Percentiles rank a stretch among this genome's conserved stretches.
Conservation (phyloP, 352 stramenopile species). For the Pythium brachiatum region DNA sequence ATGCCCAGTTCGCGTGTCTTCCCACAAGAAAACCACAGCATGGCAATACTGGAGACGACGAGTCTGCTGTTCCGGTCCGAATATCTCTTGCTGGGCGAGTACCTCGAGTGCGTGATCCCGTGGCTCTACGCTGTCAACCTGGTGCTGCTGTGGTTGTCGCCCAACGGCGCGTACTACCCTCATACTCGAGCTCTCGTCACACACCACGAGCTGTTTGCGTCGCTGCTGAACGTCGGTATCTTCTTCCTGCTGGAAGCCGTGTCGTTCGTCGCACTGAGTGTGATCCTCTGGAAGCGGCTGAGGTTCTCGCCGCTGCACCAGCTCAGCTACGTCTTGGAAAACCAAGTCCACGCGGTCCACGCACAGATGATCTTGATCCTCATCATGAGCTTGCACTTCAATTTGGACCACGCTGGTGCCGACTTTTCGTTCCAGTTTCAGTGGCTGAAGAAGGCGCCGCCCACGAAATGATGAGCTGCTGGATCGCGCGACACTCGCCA, state of each 20-base stretch:
- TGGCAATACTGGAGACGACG: slow-evolving; percentile 11
- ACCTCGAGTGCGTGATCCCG: slow-evolving; percentile 36
- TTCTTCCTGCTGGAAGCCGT: slow-evolving; percentile 18
- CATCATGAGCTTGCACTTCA: background rate
- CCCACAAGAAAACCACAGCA: background rate
- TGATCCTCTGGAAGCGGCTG: slow-evolving; percentile 9
- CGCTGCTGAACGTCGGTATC: background rate
- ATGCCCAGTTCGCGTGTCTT: background rate
- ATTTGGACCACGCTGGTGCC: background rate
- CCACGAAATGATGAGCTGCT: no score
- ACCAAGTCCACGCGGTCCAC: slow-evolving; percentile 29
- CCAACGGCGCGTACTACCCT: slow-evolving; percentile 14
- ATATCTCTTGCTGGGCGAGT: slow-evolving; percentile 32
- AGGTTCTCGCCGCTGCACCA: slow-evolving; percentile 27
- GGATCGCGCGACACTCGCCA: no score
- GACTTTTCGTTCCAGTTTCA: slow-evolving; percentile 1
- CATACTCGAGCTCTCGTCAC: slow-evolving; percentile 6
- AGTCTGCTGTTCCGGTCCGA: slow-evolving; percentile 32
- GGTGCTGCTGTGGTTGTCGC: slow-evolving; percentile 5
- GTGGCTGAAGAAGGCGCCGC: background rate
- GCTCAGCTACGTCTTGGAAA: slow-evolving; percentile 46
- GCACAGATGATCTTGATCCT: slow-evolving; percentile 28
- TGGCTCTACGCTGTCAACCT: slow-evolving; percentile 24
- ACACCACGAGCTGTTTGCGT: background rate
- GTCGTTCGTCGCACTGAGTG: slow-evolving; percentile 16